Percentiles rank a stretch among this genome's conserved stretches.
phyloP scores from a whole-genome alignment of 805 yeast species.

The Cyberlindnera amylophila region DNA sequence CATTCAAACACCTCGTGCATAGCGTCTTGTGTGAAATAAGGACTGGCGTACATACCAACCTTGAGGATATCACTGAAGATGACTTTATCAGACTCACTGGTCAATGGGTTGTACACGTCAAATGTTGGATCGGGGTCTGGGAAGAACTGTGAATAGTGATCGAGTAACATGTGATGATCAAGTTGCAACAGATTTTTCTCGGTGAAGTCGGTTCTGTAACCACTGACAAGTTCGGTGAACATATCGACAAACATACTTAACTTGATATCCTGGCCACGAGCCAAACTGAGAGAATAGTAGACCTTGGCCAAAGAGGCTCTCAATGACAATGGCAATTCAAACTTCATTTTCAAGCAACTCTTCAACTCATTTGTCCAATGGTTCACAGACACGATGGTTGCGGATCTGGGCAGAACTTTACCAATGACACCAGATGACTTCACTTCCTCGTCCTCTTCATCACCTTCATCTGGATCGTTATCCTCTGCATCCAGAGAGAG shows the following conservation, averaged over 20 bases:
- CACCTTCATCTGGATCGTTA: conserved; percentile 34
- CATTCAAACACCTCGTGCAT: conserved; percentile 48
- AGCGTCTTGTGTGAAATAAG: conserved; percentile 46
- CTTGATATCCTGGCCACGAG: conserved; percentile 66
- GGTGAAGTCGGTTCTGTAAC: conserved; percentile 29
- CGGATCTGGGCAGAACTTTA: conserved; percentile 59
- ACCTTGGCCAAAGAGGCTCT: conserved; percentile 62
- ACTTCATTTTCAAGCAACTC: conserved; percentile 73
- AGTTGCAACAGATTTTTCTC: conserved; percentile 29
- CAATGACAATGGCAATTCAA: conserved; percentile 67
- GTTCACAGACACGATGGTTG: conserved; percentile 68
- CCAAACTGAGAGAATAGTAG: conserved; percentile 66
- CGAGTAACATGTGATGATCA: conserved; percentile 34
- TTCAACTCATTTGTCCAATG: conserved; percentile 87
- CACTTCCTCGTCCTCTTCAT: conserved; percentile 34
- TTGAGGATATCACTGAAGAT: conserved; percentile 45
- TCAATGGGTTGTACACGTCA: conserved; percentile 33
- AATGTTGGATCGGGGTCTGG: conserved; percentile 47
- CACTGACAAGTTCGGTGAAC: conserved; percentile 51
- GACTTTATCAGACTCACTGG: conserved; percentile 39
- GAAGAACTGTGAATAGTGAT: conserved; percentile 33
- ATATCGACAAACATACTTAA: conserved; percentile 57
- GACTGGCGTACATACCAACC: conserved; percentile 50
- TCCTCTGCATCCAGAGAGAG: conserved; percentile 33
- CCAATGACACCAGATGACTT: conserved; percentile 46